A percentile compares a stretch with the other conserved stretches of the same genome.
Evolutionary conservation across 1,139 yeast species (phyloP).

Genomic region (Wickerhamiella infanticola): DNA sequence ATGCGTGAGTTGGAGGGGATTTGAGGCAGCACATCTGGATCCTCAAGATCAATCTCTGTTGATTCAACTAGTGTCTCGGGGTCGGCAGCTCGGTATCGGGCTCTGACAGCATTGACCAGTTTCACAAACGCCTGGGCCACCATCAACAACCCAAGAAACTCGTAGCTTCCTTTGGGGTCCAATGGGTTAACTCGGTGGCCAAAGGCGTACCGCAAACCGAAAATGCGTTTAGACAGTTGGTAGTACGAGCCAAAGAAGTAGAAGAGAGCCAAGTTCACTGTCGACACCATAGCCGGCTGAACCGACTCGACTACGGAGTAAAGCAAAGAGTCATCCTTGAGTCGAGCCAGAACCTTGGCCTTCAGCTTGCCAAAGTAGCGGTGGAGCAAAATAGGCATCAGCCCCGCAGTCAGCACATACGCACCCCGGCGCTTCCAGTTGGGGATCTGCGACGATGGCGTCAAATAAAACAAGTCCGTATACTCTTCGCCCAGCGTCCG

Average conservation of each 20-base stretch:
- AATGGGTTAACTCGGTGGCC: slow-evolving; percentile 21
- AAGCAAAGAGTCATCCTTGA: background rate
- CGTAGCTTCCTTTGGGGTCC: slow-evolving; percentile 39
- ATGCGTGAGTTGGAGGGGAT: slow-evolving; percentile 55
- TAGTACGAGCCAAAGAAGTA: slow-evolving; percentile 73
- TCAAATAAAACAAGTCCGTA: slow-evolving; percentile 66
- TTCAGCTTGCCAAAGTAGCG: slow-evolving; percentile 10
- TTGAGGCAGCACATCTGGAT: slow-evolving; percentile 44
- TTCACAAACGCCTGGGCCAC: slow-evolving; percentile 43
- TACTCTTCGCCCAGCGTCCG: slow-evolving; percentile 90
- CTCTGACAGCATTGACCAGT: slow-evolving; percentile 10
- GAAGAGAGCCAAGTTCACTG: slow-evolving; percentile 63
- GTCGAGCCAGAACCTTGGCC: slow-evolving; percentile 3
- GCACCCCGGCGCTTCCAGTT: slow-evolving; percentile 18
- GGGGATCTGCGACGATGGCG: slow-evolving; percentile 30
- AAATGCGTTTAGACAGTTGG: slow-evolving; percentile 55
- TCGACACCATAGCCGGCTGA: slow-evolving; percentile 19
- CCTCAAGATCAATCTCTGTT: slow-evolving; percentile 35
- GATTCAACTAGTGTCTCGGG: slow-evolving; percentile 4
- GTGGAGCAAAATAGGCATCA: slow-evolving; percentile 16
- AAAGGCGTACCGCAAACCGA: slow-evolving; percentile 58
- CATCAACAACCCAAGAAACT: slow-evolving; percentile 58
- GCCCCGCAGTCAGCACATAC: slow-evolving; percentile 20
- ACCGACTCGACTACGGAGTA: slow-evolving; percentile 6
- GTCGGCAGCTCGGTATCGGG: slow-evolving; percentile 5